A percentile compares a stretch with the other conserved stretches of the same genome.
Conservation (phyloP, 2,329 filamentous ascomycete genomes). For the Truncatella angustata region DNA sequence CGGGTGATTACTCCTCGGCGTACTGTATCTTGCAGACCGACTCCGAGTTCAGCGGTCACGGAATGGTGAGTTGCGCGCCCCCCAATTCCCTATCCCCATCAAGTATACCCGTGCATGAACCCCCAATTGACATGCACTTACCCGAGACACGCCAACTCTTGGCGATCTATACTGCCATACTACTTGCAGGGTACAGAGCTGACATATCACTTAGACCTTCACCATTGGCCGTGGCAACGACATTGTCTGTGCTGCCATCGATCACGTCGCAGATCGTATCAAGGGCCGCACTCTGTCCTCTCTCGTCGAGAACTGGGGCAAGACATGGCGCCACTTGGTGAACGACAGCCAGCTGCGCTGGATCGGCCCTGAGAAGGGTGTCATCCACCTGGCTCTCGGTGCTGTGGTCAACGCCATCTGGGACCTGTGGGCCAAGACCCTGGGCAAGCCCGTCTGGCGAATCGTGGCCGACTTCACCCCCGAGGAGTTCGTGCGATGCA, state of each 20-base stretch:
- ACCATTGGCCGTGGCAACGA: conserved; percentile 90
- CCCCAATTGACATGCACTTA: neutral
- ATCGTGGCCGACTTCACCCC: conserved; percentile 88
- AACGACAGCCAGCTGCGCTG: conserved; percentile 87
- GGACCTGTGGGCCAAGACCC: conserved; percentile 91
- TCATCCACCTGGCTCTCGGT: conserved; percentile 87
- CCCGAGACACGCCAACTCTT: neutral
- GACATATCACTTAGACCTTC: conserved; percentile 56
- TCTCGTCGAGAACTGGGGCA: conserved; percentile 77
- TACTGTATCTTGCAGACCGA: conserved; percentile 90
- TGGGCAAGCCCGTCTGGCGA: conserved; percentile 85
- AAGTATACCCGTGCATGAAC: neutral
- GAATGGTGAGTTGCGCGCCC: conserved; percentile 63
- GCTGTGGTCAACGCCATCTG: conserved; percentile 89
- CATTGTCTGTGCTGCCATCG: conserved; percentile 83
- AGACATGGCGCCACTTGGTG: conserved; percentile 90
- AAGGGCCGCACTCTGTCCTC: conserved; percentile 72
- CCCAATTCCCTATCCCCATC: neutral
- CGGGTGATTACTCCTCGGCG: conserved; percentile 89
- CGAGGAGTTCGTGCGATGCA: conserved; percentile 81
- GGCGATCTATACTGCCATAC: neutral
- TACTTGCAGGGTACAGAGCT: neutral
- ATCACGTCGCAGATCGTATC: conserved; percentile 74
- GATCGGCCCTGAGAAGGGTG: conserved; percentile 93
- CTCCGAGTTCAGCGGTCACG: conserved; percentile 67